Evolutionary conservation across 805 yeast species (phyloP).

Genomic region (Barnettozyma pratensis): DNA sequence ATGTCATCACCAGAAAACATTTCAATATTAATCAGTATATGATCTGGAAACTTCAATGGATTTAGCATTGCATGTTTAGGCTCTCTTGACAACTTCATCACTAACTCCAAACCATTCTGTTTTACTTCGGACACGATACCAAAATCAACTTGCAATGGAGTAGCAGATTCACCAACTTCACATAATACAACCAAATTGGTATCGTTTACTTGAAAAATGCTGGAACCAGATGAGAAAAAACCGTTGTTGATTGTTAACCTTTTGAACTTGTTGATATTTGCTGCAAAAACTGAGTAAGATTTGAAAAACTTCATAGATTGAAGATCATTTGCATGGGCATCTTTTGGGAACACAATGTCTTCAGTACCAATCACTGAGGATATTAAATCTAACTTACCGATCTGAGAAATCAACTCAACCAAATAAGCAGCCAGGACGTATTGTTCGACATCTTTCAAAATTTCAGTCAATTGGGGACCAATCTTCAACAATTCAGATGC

Average conservation of each 20-base stretch:
- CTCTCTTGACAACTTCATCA: slow-evolving; percentile 4
- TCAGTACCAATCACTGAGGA: background rate
- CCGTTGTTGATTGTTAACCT: slow-evolving; percentile 6
- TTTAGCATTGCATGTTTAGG: slow-evolving; percentile 13
- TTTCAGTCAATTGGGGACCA: background rate
- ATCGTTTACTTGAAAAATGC: slow-evolving; percentile 14
- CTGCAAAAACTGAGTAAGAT: background rate
- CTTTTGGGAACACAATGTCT: background rate
- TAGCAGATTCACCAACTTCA: slow-evolving; percentile 15
- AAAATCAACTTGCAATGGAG: slow-evolving; percentile 19
- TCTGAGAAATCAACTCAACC: slow-evolving; percentile 20
- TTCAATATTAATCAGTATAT: slow-evolving; percentile 4
- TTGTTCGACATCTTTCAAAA: slow-evolving; percentile 10
- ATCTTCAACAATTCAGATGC: background rate
- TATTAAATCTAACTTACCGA: slow-evolving; percentile 3
- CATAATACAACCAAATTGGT: slow-evolving; percentile 10
- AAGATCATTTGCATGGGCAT: slow-evolving; percentile 16
- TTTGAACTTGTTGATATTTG: slow-evolving; percentile 9
- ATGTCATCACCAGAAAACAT: slow-evolving; percentile 1
- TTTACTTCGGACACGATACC: slow-evolving; percentile 4
- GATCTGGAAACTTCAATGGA: slow-evolving; percentile 3
- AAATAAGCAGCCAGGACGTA: slow-evolving; percentile 17
- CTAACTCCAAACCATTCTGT: background rate
- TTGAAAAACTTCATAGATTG: slow-evolving; percentile 13
- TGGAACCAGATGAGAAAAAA: slow-evolving; percentile 2